Percentiles rank a stretch among this genome's conserved stretches.
These are phyloP conservation scores for Moricandia arvensis DNA, from an alignment of 345 rosid species.

Conservation along the genomic window DNA sequence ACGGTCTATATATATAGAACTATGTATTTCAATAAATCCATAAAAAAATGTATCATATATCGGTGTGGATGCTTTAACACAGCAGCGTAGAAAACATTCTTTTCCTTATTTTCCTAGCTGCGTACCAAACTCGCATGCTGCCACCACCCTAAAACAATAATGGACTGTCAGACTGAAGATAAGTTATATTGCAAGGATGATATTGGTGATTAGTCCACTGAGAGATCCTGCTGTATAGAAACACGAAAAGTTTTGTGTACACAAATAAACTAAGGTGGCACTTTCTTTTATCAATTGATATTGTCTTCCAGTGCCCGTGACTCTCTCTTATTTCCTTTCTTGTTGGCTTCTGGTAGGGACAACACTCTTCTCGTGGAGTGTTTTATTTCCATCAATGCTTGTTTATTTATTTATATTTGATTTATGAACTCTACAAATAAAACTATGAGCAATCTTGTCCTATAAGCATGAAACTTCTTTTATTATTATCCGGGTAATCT, in stretches of 20 bases:
- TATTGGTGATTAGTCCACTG: constrained; percentile 20
- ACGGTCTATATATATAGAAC: neutral
- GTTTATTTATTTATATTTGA: neutral
- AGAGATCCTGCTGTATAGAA: constrained; percentile 2
- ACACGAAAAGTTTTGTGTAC: constrained; percentile 9
- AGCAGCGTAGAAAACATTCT: neutral
- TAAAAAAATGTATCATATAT: neutral
- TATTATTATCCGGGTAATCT: too few species aligned
- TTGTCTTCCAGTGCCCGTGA: constrained; percentile 38
- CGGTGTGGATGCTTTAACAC: neutral
- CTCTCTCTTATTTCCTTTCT: constrained; percentile 31
- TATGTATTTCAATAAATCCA: neutral
- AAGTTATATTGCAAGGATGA: constrained; percentile 18
- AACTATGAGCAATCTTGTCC: neutral
- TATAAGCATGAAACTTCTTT: too few species aligned
- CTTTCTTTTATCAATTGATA: constrained; percentile 16
- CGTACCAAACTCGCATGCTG: constrained; percentile 22
- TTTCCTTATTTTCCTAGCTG: neutral
- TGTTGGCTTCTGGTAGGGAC: constrained; percentile 33
- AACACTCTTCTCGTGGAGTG: constrained; percentile 29
- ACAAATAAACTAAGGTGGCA: constrained; percentile 9
- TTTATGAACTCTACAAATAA: neutral
- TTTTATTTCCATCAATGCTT: constrained; percentile 15
- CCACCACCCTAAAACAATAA: constrained; percentile 1
- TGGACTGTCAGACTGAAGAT: constrained; percentile 26